Conservation (phyloP, 495 filamentous ascomycete genomes). For the Apodospora peruviana region DNA sequence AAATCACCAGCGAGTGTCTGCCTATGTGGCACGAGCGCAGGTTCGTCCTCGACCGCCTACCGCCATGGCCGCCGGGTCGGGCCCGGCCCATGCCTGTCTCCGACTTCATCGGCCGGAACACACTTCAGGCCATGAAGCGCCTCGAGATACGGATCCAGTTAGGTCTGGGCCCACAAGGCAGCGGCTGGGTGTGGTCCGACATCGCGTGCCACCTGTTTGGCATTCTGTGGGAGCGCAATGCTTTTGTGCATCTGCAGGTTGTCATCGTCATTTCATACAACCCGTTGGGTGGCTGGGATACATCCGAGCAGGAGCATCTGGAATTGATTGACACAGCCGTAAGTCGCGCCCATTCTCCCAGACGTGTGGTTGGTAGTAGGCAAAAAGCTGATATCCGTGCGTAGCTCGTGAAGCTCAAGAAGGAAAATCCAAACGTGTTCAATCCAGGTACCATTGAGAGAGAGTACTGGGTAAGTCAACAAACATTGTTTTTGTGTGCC, state of each 20-base stretch:
- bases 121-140: slow-evolving; percentile 25
- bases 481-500: background rate
- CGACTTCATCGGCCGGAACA: slow-evolving; percentile 21
- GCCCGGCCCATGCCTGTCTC: slow-evolving; percentile 19
- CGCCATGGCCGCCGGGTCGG: slow-evolving; percentile 28
- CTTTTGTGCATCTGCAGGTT: slow-evolving; percentile 22
- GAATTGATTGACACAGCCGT: background rate
- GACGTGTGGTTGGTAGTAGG: background rate
- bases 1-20: slow-evolving; percentile 28
- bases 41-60: slow-evolving; percentile 31
- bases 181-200: slow-evolving; percentile 25
- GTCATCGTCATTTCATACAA: slow-evolving; percentile 19
- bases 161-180: slow-evolving; percentile 19
- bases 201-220: slow-evolving; percentile 19
- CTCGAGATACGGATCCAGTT: slow-evolving; percentile 27
- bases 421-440: background rate
- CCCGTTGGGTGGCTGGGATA: background rate
- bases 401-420: background rate
- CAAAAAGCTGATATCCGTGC: background rate
- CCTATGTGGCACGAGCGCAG: slow-evolving; percentile 15
- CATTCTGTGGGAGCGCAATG: slow-evolving; percentile 20
- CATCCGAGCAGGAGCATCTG: background rate
- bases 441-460: background rate
- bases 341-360: background rate
- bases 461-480: background rate